Evolutionary conservation across 2,329 filamentous ascomycete species (phyloP).

Genomic region (Diaporthe caulivora): DNA sequence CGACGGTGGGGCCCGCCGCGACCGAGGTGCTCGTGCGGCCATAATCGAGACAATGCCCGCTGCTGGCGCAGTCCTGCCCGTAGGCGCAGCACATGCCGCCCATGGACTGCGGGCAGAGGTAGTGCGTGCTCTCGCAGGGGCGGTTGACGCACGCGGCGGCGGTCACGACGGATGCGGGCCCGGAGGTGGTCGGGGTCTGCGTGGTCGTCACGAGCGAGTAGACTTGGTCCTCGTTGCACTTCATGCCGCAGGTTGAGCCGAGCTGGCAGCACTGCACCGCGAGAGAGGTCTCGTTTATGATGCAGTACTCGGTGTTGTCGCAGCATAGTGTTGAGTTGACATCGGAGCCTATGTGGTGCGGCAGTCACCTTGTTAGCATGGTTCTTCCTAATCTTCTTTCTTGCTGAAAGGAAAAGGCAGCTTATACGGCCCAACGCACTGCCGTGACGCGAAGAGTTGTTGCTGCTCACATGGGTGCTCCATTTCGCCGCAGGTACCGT

Average conservation of each 20-base stretch:
- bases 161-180: constrained; percentile 35
- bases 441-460: not conserved
- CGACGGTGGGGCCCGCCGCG: constrained; percentile 41
- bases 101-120: constrained; percentile 48
- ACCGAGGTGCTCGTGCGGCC: constrained; percentile 40
- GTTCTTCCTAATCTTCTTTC: not conserved
- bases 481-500: constrained; percentile 18
- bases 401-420: too few relatives aligned
- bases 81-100: constrained; percentile 51
- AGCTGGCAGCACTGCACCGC: constrained; percentile 48
- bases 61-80: constrained; percentile 56
- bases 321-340: constrained; percentile 46
- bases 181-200: constrained; percentile 46
- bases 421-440: not conserved
- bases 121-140: constrained; percentile 48
- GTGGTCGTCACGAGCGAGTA: constrained; percentile 47
- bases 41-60: constrained; percentile 51
- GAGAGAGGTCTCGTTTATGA: constrained; percentile 45
- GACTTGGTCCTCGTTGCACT: constrained; percentile 47
- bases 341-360: constrained; percentile 42
- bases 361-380: not conserved
- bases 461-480: constrained; percentile 33
- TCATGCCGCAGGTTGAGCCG: constrained; percentile 47
- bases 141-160: constrained; percentile 47
- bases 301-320: constrained; percentile 47